Percentiles rank a stretch among this genome's conserved stretches.
Evolutionary conservation across 306 rosid genomes (phyloP).

Genomic region (Lablab purpureus): DNA sequence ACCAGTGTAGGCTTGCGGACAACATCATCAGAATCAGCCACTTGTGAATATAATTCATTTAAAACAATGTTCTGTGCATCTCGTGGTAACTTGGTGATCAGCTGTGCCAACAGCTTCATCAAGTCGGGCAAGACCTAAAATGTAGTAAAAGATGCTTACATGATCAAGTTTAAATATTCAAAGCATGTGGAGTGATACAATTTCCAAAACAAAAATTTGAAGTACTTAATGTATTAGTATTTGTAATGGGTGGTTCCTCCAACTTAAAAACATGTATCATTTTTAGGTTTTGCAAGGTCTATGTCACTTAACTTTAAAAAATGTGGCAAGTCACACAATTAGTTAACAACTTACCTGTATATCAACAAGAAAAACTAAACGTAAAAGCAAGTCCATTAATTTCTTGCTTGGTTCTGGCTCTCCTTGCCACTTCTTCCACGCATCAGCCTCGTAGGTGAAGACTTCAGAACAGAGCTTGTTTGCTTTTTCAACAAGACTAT

Average conservation of each 20-base stretch:
- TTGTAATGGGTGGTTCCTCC: background rate
- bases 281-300: slow-evolving; percentile 18
- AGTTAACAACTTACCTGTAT: slow-evolving; percentile 66
- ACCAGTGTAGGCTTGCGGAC: slow-evolving; percentile 83
- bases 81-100: slow-evolving; percentile 67
- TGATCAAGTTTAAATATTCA: slow-evolving; percentile 24
- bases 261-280: slow-evolving; percentile 25
- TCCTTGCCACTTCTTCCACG: slow-evolving; percentile 82
- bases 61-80: slow-evolving; percentile 79
- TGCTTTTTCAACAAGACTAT: slow-evolving; percentile 74
- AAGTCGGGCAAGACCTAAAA: slow-evolving; percentile 82
- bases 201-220: slow-evolving; percentile 26
- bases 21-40: slow-evolving; percentile 91
- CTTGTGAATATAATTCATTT: slow-evolving; percentile 81
- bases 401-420: slow-evolving; percentile 88
- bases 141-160: slow-evolving; percentile 37
- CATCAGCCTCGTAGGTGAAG: slow-evolving; percentile 57
- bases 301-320: slow-evolving; percentile 30
- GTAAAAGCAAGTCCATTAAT: slow-evolving; percentile 79
- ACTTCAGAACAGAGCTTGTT: slow-evolving; percentile 63
- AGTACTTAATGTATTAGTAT: slow-evolving; percentile 25
- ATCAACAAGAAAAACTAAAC: slow-evolving; percentile 79
- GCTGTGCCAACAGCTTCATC: slow-evolving; percentile 82
- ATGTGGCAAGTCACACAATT: slow-evolving; percentile 21
- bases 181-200: slow-evolving; percentile 6